phyloP scores from a whole-genome alignment of 2,329 filamentous ascomycete genomes.

The Trichophyton simii region DNA sequence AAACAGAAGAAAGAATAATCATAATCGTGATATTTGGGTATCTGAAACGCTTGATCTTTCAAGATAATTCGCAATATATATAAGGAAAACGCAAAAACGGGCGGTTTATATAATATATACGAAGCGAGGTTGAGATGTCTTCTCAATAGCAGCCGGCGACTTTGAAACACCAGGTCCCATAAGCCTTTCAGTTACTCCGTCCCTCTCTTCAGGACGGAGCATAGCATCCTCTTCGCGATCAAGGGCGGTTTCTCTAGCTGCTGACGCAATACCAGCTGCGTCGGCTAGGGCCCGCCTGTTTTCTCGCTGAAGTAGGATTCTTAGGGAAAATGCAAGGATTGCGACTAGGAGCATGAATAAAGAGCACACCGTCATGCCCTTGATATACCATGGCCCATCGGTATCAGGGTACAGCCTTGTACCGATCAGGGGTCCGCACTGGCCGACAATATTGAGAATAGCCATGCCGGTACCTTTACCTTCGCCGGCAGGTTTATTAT shows the following conservation, averaged over 20 bases:
- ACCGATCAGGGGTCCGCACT: constrained; percentile 62
- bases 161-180: constrained; percentile 9
- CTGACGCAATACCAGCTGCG: not conserved
- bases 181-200: constrained; percentile 9
- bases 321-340: constrained; percentile 41
- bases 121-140: constrained; percentile 5
- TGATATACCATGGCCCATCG: constrained; percentile 50
- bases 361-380: constrained; percentile 52
- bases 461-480: constrained; percentile 66
- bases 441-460: constrained; percentile 67
- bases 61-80: not conserved
- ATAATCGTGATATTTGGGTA: constrained; percentile 4
- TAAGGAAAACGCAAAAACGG: not conserved
- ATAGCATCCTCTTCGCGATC: constrained; percentile 11
- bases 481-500: constrained; percentile 61
- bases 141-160: constrained; percentile 7
- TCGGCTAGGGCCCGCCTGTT: constrained; percentile 35
- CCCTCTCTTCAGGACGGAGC: constrained; percentile 5
- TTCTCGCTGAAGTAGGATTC: constrained; percentile 40
- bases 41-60: not conserved
- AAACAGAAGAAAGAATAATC: not conserved
- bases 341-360: constrained; percentile 52
- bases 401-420: constrained; percentile 49
- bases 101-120: constrained; percentile 12
- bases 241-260: constrained; percentile 19